Evolutionary conservation across 2,329 filamentous ascomycete genomes (phyloP).

Genomic region (Calonectria honghensis): DNA sequence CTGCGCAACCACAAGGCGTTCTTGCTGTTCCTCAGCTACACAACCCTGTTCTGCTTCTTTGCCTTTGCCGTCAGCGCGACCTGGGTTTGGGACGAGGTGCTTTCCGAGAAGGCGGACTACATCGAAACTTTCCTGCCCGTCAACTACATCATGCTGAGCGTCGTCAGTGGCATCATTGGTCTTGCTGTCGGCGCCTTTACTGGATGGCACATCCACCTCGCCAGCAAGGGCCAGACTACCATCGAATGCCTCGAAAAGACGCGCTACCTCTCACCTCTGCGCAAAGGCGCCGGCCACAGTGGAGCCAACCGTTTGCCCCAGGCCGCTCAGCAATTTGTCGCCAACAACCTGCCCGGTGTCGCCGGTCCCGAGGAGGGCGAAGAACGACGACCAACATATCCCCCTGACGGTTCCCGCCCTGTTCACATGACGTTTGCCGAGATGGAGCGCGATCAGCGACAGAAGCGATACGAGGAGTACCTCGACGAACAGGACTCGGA

Average conservation of each 20-base stretch:
- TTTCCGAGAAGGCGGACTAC: conserved; percentile 81
- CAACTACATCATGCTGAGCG: conserved; percentile 91
- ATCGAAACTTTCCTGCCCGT: conserved; percentile 88
- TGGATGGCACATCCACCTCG: conserved; percentile 91
- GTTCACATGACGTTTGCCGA: conserved; percentile 72
- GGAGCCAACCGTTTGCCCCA: conserved; percentile 70
- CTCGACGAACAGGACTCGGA: conserved; percentile 92
- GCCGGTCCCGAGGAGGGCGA: conserved; percentile 90
- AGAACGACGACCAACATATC: conserved; percentile 63
- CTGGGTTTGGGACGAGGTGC: conserved; percentile 91
- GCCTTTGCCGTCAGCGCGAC: conserved; percentile 84
- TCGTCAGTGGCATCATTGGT: conserved; percentile 92
- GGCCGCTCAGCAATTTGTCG: conserved; percentile 82
- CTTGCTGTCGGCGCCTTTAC: conserved; percentile 93
- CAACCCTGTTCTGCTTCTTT: conserved; percentile 88
- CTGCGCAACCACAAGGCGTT: conserved; percentile 97
- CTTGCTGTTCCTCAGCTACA: conserved; percentile 92
- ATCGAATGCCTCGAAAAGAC: conserved; percentile 98
- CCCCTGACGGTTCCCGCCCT: conserved; percentile 60
- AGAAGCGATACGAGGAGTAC: conserved; percentile 80
- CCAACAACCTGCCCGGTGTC: conserved; percentile 86
- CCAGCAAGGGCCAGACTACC: conserved; percentile 88
- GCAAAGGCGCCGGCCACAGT: conserved; percentile 76
- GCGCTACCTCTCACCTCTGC: conserved; percentile 88
- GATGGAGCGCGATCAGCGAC: conserved; percentile 72